phyloP scores from a whole-genome alignment of 2,329 filamentous ascomycete species.

The Fusarium sp. region DNA sequence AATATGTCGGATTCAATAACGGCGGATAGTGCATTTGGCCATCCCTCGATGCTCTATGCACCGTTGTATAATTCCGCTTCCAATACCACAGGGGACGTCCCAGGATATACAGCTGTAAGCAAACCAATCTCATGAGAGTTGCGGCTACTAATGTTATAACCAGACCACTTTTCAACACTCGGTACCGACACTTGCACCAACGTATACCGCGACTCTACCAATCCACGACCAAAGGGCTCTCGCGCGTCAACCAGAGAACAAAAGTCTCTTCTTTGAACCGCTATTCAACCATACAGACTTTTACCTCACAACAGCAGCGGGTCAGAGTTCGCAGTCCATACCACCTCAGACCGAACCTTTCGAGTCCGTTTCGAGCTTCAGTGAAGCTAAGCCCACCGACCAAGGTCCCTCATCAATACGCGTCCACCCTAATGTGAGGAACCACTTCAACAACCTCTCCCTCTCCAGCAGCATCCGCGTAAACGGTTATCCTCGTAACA shows the following conservation, averaged over 20 bases:
- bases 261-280: not conserved
- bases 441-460: slow-evolving; percentile 9
- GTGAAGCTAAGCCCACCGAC: too few relatives aligned
- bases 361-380: too few relatives aligned
- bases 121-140: not conserved
- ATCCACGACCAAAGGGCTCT: fast-evolving
- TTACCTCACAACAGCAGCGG: not conserved
- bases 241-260: fast-evolving
- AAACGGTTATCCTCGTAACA: not conserved
- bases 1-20: not conserved
- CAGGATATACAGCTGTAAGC: not conserved
- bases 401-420: too few relatives aligned
- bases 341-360: fast-evolving
- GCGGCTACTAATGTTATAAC: too few relatives aligned
- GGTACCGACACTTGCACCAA: fast-evolving
- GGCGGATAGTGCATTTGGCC: not conserved
- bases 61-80: fast-evolving
- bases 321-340: not conserved
- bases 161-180: too few relatives aligned
- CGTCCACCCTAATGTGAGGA: not conserved
- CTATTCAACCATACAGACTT: not conserved
- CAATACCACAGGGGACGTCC: fast-evolving
- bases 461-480: slow-evolving; percentile 1
- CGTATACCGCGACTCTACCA: fast-evolving
- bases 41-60: not conserved